Percentiles rank a stretch among this genome's conserved stretches.
Evolutionary conservation across 2,329 filamentous ascomycete genomes (phyloP).

Genomic region (Zalaria sp.): DNA sequence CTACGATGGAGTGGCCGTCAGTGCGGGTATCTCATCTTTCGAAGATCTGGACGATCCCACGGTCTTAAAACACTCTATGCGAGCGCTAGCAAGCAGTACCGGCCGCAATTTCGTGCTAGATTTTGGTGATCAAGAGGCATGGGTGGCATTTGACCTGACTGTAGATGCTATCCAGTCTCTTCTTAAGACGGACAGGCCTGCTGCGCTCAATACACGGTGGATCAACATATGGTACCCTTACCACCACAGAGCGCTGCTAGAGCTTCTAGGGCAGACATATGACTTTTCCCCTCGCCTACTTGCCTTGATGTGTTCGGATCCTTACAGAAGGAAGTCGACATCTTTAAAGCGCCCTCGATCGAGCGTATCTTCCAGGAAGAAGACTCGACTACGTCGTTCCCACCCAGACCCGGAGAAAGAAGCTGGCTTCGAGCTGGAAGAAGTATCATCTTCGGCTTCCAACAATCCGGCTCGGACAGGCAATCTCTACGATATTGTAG

Average conservation of each 20-base stretch:
- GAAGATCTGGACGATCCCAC: conserved; percentile 38
- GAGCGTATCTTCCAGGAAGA: not conserved
- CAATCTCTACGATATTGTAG: conserved; percentile 45
- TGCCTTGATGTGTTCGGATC: conserved; percentile 48
- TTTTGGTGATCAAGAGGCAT: conserved; percentile 43
- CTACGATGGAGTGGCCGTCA: too few species aligned
- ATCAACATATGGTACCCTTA: conserved; percentile 63
- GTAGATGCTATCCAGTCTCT: conserved; percentile 27
- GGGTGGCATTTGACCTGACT: conserved; percentile 41
- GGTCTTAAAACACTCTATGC: conserved; percentile 32
- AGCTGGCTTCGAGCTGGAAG: conserved; percentile 14
- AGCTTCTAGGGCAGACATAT: conserved; percentile 46
- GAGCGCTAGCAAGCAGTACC: conserved; percentile 23
- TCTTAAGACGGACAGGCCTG: conserved; percentile 27
- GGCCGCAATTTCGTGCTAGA: conserved; percentile 51
- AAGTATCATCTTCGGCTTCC: conserved; percentile 20
- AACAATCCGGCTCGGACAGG: conserved; percentile 15
- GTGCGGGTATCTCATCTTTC: conserved; percentile 19
- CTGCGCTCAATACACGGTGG: conserved; percentile 48
- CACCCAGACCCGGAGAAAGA: conserved; percentile 16
- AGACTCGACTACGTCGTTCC: conserved; percentile 1
- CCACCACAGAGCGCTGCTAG: conserved; percentile 41
- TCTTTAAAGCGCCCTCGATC: conserved; percentile 11
- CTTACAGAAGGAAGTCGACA: conserved; percentile 14
- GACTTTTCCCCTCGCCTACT: conserved; percentile 53